Conservation (phyloP, 306 rosid species). For the Purshia tridentata region DNA sequence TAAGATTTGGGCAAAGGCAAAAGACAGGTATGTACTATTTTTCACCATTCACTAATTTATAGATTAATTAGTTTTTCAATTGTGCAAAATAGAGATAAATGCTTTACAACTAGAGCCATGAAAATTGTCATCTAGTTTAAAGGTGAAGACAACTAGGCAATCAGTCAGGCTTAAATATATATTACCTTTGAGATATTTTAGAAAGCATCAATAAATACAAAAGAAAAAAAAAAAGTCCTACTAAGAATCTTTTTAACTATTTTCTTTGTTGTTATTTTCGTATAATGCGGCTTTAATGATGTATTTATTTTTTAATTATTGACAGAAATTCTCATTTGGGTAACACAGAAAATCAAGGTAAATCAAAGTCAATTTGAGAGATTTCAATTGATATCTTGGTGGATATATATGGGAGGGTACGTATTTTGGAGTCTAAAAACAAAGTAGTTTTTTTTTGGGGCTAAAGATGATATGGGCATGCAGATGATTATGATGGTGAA, state of each 20-base stretch:
- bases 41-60: background rate
- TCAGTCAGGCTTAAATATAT: background rate
- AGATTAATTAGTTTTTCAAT: background rate
- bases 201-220: constrained; percentile 1
- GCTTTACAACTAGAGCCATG: too few relatives aligned
- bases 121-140: too few relatives aligned
- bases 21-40: background rate
- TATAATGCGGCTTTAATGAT: too few relatives aligned
- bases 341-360: too few relatives aligned
- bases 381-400: constrained; percentile 16
- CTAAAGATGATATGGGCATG: background rate
- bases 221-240: too few relatives aligned
- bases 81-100: background rate
- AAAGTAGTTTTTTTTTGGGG: background rate
- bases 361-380: constrained; percentile 4
- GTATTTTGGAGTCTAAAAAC: too few relatives aligned
- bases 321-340: too few relatives aligned
- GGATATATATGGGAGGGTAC: background rate
- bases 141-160: background rate
- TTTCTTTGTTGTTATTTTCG: too few relatives aligned
- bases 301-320: too few relatives aligned
- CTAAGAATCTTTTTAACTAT: too few relatives aligned
- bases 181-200: constrained; percentile 5
- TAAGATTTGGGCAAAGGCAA: background rate
- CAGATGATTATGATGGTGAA: constrained; percentile 33